These are phyloP conservation scores for Fusarium sp. DNA, from an alignment of 2,329 filamentous ascomycete genomes.

Conservation along the genomic window DNA sequence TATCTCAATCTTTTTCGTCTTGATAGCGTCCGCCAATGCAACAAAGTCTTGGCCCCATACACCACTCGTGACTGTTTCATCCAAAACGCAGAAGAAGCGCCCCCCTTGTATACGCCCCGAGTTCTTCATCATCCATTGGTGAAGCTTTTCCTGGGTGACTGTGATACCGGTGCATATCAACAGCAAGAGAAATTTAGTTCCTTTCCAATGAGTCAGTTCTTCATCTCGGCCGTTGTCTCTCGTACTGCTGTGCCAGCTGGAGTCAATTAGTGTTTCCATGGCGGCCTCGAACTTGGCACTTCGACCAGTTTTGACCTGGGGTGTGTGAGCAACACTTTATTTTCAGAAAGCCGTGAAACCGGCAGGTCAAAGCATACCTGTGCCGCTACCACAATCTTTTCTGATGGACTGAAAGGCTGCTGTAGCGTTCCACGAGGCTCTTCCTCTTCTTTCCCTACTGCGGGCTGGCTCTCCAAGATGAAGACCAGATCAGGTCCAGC, in stretches of 20 bases:
- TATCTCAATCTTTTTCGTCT: background rate
- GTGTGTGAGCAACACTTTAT: background rate
- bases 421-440: background rate
- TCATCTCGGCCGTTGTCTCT: background rate
- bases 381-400: background rate
- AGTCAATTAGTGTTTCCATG: background rate
- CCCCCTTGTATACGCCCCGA: background rate
- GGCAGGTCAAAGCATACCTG: background rate
- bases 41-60: background rate
- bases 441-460: background rate
- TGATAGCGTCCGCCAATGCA: background rate
- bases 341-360: too few relatives aligned
- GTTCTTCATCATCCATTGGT: background rate
- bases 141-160: background rate
- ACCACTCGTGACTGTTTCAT: background rate
- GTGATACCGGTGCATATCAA: background rate
- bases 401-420: background rate
- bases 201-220: background rate
- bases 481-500: background rate
- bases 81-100: constrained; percentile 3
- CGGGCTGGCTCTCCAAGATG: background rate
- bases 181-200: background rate
- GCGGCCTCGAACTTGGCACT: background rate
- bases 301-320: background rate
- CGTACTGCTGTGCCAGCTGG: background rate